A percentile compares a stretch with the other conserved stretches of the same genome.
Conservation (phyloP, 352 stramenopile species). For the Pythium utonaiense region DNA sequence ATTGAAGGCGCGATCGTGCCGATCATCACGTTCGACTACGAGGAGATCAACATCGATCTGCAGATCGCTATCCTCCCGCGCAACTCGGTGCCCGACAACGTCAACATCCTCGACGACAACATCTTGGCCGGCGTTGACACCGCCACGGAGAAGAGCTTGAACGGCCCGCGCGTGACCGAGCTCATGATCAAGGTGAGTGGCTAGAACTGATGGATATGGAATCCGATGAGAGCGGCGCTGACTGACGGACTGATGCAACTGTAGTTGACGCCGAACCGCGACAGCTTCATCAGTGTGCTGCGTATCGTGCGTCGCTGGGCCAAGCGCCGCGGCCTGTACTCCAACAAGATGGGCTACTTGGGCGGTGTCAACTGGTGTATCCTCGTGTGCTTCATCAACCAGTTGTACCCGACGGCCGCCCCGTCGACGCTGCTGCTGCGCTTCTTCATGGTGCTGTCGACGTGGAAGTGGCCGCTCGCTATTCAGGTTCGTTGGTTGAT, state of each 20-base stretch:
- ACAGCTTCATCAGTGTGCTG: slow-evolving; percentile 87
- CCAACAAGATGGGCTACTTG: slow-evolving; percentile 98
- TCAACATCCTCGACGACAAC: slow-evolving; percentile 90
- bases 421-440: slow-evolving; percentile 79
- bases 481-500: slow-evolving; percentile 68
- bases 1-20: slow-evolving; percentile 93
- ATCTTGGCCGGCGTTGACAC: slow-evolving; percentile 85
- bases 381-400: slow-evolving; percentile 95
- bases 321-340: slow-evolving; percentile 95
- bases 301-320: slow-evolving; percentile 86
- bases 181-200: slow-evolving; percentile 82
- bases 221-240: no score
- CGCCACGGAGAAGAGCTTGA: slow-evolving; percentile 87
- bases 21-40: slow-evolving; percentile 98
- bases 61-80: slow-evolving; percentile 94
- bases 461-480: slow-evolving; percentile 88
- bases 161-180: slow-evolving; percentile 89
- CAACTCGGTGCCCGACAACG: slow-evolving; percentile 85
- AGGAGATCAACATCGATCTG: slow-evolving; percentile 99
- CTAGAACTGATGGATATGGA: neutral
- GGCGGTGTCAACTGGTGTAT: slow-evolving; percentile 99
- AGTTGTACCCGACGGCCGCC: slow-evolving; percentile 83
- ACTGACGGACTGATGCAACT: no score
- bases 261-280: slow-evolving; percentile 73
- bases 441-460: slow-evolving; percentile 90